Evolutionary conservation across 805 yeast genomes (phyloP), one percentile per base, ranked within the genome.

Genomic region (Millerozyma miso): DNA sequence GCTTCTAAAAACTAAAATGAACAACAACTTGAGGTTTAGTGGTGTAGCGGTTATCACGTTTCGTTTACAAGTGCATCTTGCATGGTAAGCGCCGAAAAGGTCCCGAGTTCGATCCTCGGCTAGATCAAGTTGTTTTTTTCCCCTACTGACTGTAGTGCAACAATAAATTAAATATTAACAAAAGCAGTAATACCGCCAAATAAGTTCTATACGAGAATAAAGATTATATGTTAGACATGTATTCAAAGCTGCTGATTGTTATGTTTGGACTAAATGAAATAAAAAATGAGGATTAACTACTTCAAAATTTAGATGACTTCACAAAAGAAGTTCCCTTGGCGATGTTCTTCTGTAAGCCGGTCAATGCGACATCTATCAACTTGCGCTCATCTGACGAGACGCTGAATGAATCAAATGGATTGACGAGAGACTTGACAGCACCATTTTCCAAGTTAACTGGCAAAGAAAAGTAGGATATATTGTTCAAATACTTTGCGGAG

Each of bases 91-190:
- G 42, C 69, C 67, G 68, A 63, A 62, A 62, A 63, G 70, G 68
- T 59, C 70, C 69, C 67, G 69, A 62, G 70, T 64, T 64, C 69
- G 69, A 64, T 62, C 68, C 70, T 62, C 69, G 67, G 69, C 64
- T 61, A 61, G 60, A 62, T 62, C 68, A 63, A 39, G 38, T 44
- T 51, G 45, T 50, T 41, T 43, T 43, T 49, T 34, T 34, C 19
- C 6, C n/a, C 14, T n/a, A n/a, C n/a, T n/a, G n/a, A n/a, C n/a
- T n/a, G n/a, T n/a, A n/a, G n/a, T n/a, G n/a, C n/a, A n/a, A n/a
- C n/a, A n/a, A n/a, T n/a, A n/a, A n/a, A n/a, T n/a, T n/a, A n/a
- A n/a, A n/a, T n/a, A n/a, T n/a, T n/a, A n/a, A n/a, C n/a, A n/a
- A n/a, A n/a, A n/a, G n/a, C n/a, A n/a, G n/a, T n/a, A n/a, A n/a